A percentile compares a stretch with the other conserved stretches of the same genome.
Evolutionary conservation across 176 grass and related monocot species (phyloP).

Genomic region (Cymbopogon citratus): DNA sequence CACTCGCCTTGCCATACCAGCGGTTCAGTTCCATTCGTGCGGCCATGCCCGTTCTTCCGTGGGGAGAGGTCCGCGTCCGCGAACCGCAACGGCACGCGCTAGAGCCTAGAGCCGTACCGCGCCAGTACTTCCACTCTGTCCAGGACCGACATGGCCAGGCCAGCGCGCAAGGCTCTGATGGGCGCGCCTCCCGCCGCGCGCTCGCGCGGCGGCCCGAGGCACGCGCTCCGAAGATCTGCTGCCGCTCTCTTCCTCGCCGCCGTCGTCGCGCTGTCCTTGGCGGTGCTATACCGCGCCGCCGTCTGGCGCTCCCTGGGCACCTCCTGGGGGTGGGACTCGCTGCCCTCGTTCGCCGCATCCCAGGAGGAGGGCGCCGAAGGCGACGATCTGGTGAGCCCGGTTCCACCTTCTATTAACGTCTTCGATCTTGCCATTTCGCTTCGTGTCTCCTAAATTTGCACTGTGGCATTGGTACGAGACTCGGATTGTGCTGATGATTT

Average conservation of each 20-base stretch:
- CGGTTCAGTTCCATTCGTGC: too few species aligned
- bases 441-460: not conserved
- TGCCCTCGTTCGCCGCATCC: not conserved
- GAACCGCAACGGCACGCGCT: not conserved
- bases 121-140: not conserved
- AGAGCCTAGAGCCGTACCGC: not conserved
- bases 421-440: not conserved
- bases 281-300: slow-evolving; percentile 38
- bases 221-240: not conserved
- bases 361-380: slow-evolving; percentile 22
- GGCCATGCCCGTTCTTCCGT: not conserved
- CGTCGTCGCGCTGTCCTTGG: slow-evolving; percentile 32
- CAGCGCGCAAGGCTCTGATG: not conserved
- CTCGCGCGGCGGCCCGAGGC: not conserved
- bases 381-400: slow-evolving; percentile 22
- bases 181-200: not conserved
- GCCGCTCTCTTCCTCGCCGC: slow-evolving; percentile 27
- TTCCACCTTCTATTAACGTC: not conserved
- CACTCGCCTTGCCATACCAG: not conserved
- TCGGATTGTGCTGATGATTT: not conserved
- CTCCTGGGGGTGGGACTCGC: slow-evolving; percentile 20
- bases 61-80: not conserved
- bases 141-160: slow-evolving; percentile 4
- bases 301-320: slow-evolving; percentile 3
- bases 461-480: not conserved